Conservation (phyloP, 176 grass and related monocot species). For the Aegilops speltoides region DNA sequence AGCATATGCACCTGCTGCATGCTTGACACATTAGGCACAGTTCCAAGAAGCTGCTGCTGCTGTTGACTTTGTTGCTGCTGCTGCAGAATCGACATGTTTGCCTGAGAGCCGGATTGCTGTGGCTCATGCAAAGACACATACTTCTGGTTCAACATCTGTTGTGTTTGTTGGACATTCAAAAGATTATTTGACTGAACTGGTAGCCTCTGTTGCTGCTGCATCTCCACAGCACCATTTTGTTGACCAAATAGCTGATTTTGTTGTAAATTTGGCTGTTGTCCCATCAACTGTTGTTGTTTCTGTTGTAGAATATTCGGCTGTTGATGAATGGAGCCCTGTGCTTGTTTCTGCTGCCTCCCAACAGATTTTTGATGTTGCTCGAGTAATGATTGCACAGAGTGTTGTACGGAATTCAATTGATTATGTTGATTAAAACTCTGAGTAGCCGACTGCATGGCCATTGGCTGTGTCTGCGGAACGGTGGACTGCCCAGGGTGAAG, state of each 20-base stretch:
- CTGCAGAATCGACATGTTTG: slow-evolving; percentile 56
- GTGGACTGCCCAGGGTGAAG: no score
- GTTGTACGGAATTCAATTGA: no score
- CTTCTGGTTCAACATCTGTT: slow-evolving; percentile 81
- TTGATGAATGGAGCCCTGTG: no score
- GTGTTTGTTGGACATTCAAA: slow-evolving; percentile 69
- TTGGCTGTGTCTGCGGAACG: no score
- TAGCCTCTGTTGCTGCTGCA: slow-evolving; percentile 73
- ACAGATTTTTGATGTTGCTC: no score
- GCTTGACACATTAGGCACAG: slow-evolving; percentile 44
- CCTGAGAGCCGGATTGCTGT: slow-evolving; percentile 52
- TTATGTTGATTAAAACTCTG: no score
- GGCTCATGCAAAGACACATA: slow-evolving; percentile 60
- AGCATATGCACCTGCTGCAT: slow-evolving; percentile 55
- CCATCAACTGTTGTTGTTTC: slow-evolving; percentile 45
- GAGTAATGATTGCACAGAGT: no score
- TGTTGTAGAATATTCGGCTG: slow-evolving; percentile 72
- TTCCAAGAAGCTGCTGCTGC: slow-evolving; percentile 65
- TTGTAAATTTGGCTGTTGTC: slow-evolving; percentile 57
- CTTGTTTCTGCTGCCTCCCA: no score
- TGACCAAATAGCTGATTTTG: slow-evolving; percentile 58
- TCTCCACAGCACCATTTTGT: slow-evolving; percentile 56
- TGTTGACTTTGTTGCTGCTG: slow-evolving; percentile 54
- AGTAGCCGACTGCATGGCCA: no score
- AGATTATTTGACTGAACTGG: slow-evolving; percentile 68